phyloP scores from a whole-genome alignment of 2,329 filamentous ascomycete genomes.

The Aspergillus sp. region DNA sequence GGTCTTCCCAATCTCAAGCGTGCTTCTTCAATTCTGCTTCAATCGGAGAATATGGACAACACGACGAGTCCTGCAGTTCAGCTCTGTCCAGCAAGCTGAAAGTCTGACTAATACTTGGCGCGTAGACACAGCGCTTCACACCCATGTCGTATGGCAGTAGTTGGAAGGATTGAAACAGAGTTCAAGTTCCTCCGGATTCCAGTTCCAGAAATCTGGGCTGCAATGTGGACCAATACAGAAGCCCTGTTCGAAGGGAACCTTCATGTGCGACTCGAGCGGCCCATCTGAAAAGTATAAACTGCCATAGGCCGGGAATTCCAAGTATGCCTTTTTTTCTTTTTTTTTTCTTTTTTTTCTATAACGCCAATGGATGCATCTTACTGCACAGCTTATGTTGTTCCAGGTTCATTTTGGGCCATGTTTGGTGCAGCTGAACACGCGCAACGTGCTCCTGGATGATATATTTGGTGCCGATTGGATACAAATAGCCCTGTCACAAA shows the following conservation, averaged over 20 bases:
- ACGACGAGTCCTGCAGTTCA: background rate
- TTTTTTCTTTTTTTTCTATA: background rate
- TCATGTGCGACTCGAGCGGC: constrained; percentile 12
- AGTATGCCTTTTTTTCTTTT: constrained; percentile 3
- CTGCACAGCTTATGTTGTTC: constrained; percentile 28
- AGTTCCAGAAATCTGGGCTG: constrained; percentile 13
- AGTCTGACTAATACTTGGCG: background rate
- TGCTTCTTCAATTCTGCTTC: background rate
- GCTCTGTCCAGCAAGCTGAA: background rate
- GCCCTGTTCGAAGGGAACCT: constrained; percentile 18
- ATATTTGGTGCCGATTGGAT: constrained; percentile 17
- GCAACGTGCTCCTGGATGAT: constrained; percentile 32
- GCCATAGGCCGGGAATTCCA: constrained; percentile 33
- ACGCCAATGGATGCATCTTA: constrained; percentile 16
- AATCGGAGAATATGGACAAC: background rate
- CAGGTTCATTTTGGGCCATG: constrained; percentile 26
- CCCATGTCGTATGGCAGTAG: background rate
- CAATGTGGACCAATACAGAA: constrained; percentile 30
- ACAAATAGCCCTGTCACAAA: background rate
- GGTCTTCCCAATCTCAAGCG: background rate
- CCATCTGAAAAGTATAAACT: constrained; percentile 29
- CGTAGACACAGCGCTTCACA: background rate
- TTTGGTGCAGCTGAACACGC: constrained; percentile 25
- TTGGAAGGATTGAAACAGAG: background rate
- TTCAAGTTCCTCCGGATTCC: constrained; percentile 8